phyloP scores from a whole-genome alignment of 148 eudicot species.

The Rheum nobile region DNA sequence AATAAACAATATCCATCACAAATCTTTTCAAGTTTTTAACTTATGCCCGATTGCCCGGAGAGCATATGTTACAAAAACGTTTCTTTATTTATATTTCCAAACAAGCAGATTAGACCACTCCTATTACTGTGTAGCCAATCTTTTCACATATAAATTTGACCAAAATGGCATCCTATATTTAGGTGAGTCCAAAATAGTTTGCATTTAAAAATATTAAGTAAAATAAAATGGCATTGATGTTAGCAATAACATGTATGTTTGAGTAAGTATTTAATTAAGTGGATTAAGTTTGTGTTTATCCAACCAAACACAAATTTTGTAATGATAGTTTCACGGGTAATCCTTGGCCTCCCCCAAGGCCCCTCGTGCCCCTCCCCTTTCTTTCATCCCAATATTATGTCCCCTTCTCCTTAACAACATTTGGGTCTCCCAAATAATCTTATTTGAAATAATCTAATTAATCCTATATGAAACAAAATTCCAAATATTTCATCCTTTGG shows the following conservation, averaged over 20 bases:
- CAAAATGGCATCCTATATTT: background rate
- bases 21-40: no score
- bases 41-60: no score
- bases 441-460: no score
- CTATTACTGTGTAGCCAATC: background rate
- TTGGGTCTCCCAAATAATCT: background rate
- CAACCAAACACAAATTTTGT: background rate
- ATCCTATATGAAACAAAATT: background rate
- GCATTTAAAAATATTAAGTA: no score
- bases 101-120: background rate
- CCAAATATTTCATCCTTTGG: no score
- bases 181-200: background rate
- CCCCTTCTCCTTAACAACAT: background rate
- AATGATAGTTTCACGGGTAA: background rate
- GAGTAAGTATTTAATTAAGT: background rate
- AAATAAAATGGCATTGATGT: background rate
- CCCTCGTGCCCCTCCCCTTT: constrained; percentile 5
- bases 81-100: background rate
- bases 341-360: constrained; percentile 5
- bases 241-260: background rate
- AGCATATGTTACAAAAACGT: no score
- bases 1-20: no score
- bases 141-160: background rate
- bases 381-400: background rate
- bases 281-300: background rate